Evolutionary conservation across 2,329 filamentous ascomycete species (phyloP).

Genomic region (Ceratocystis ficicola): DNA sequence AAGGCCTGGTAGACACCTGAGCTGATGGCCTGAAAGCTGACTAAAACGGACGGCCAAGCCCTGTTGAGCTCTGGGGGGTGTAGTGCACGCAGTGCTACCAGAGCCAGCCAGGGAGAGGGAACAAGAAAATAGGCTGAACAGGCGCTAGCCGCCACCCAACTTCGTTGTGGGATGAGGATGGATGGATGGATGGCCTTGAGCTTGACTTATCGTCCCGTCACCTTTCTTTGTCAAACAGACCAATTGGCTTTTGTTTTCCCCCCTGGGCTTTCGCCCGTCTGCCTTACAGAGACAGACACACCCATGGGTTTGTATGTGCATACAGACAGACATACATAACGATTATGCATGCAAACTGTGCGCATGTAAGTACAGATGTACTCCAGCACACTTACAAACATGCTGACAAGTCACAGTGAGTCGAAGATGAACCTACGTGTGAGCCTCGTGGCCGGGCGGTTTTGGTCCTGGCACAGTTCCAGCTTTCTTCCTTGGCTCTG

Average conservation of each 20-base stretch:
- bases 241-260: background rate
- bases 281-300: background rate
- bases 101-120: background rate
- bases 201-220: background rate
- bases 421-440: background rate
- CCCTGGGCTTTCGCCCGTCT: background rate
- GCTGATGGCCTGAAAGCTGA: too few species aligned
- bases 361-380: too few species aligned
- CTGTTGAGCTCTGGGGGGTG: background rate
- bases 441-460: background rate
- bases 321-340: background rate
- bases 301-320: background rate
- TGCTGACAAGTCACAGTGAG: background rate
- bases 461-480: too few species aligned
- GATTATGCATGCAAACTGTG: background rate
- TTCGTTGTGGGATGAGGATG: background rate
- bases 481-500: background rate
- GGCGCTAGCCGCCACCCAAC: background rate
- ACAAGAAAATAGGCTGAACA: background rate
- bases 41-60: background rate
- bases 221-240: background rate
- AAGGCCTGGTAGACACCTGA: background rate
- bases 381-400: background rate
- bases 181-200: background rate
- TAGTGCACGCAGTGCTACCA: background rate